Conservation (phyloP, 768 basidiomycete genomes). For the Leccinum olivaceopallidum region DNA sequence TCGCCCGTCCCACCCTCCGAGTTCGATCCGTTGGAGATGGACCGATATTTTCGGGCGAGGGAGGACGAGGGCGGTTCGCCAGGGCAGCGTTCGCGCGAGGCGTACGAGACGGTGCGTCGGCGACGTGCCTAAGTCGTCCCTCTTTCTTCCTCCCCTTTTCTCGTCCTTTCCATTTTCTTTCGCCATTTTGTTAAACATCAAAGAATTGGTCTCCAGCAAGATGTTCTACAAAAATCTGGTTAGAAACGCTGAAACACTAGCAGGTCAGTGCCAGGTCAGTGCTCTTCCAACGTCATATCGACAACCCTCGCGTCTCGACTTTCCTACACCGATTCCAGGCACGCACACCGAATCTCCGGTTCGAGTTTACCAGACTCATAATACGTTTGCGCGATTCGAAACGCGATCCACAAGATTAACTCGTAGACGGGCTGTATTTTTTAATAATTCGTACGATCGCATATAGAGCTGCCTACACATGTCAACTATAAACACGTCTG, state of each 20-base stretch:
- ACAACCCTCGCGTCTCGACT: no score
- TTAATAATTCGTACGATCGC: background rate
- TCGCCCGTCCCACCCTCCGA: constrained; percentile 46
- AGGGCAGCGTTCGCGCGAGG: background rate
- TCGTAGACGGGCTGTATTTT: background rate
- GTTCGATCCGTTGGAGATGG: constrained; percentile 73
- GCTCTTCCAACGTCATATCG: no score
- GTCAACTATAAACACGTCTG: background rate
- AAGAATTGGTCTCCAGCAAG: constrained; percentile 61
- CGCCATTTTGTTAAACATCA: background rate
- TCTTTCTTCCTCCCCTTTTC: no score
- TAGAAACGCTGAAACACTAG: background rate
- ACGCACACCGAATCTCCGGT: background rate
- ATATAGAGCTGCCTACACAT: background rate
- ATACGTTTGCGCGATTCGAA: background rate
- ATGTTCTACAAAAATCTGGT: constrained; percentile 46
- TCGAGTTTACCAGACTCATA: background rate
- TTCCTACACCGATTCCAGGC: background rate
- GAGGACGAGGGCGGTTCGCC: background rate
- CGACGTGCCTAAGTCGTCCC: background rate
- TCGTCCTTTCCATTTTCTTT: background rate
- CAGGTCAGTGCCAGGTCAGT: background rate
- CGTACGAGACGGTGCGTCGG: background rate
- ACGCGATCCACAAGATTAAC: background rate
- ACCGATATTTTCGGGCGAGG: constrained; percentile 61